These are phyloP conservation scores for Didymella pinodella DNA, from an alignment of 2,329 filamentous ascomycete species.

Conservation along the genomic window DNA sequence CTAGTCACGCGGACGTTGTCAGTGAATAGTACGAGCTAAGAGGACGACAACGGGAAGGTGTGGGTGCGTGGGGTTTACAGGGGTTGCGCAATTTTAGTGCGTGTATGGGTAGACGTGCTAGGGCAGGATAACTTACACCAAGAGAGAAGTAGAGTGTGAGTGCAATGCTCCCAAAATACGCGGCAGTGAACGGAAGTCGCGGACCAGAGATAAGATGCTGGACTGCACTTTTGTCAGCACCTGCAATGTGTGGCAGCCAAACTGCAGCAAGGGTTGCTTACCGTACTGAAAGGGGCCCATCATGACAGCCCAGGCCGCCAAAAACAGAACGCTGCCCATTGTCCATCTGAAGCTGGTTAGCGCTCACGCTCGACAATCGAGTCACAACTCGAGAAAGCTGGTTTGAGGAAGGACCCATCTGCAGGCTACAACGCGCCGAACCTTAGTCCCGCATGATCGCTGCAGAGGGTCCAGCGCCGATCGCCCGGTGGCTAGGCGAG, in stretches of 20 bases:
- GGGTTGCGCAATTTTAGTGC: constrained; percentile 34
- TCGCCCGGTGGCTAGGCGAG: constrained; percentile 48
- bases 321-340: constrained; percentile 87
- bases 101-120: constrained; percentile 25
- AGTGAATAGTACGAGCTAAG: constrained; percentile 40
- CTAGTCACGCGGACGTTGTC: constrained; percentile 49
- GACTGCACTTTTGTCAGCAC: constrained; percentile 51
- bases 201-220: constrained; percentile 85
- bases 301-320: constrained; percentile 90
- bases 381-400: constrained; percentile 39
- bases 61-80: constrained; percentile 35
- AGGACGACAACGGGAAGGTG: constrained; percentile 43
- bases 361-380: constrained; percentile 39
- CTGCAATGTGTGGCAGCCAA: constrained; percentile 13
- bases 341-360: constrained; percentile 77
- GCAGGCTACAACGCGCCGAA: constrained; percentile 49
- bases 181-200: constrained; percentile 88
- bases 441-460: constrained; percentile 54
- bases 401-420: constrained; percentile 41
- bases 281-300: constrained; percentile 88
- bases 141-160: constrained; percentile 92
- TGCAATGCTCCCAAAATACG: constrained; percentile 92
- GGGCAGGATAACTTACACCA: constrained; percentile 71
- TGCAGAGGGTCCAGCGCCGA: constrained; percentile 44
- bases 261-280: constrained; percentile 41